These are phyloP conservation scores for Knufia petricola DNA, from an alignment of 2,329 filamentous ascomycete genomes.

Conservation along the genomic window DNA sequence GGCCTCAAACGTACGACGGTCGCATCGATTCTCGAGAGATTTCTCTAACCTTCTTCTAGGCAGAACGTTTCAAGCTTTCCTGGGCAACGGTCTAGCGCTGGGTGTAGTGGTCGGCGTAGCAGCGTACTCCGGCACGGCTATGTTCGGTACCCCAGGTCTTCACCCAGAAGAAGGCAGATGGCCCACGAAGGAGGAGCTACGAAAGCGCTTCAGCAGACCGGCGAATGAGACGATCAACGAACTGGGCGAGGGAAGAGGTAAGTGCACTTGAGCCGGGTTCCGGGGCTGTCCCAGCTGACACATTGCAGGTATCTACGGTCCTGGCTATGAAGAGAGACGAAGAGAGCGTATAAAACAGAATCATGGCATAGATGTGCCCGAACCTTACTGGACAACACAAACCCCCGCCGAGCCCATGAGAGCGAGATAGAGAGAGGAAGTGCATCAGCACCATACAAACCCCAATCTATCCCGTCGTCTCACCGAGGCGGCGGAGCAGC, in stretches of 20 bases:
- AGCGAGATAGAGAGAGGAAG: constrained; percentile 23
- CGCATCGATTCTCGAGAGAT: background rate
- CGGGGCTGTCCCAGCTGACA: constrained; percentile 12
- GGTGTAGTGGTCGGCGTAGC: constrained; percentile 53
- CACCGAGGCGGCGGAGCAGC: no score
- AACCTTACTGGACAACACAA: constrained; percentile 35
- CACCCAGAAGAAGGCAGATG: constrained; percentile 56
- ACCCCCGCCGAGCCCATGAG: background rate
- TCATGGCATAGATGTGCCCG: constrained; percentile 76
- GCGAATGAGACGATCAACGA: constrained; percentile 70
- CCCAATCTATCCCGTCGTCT: no score
- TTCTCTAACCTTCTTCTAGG: constrained; percentile 31
- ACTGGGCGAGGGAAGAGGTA: constrained; percentile 81
- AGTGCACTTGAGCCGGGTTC: constrained; percentile 22
- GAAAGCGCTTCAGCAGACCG: constrained; percentile 64
- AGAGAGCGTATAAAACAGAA: constrained; percentile 71
- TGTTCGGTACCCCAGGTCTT: constrained; percentile 40
- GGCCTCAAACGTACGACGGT: constrained; percentile 57
- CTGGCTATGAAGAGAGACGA: constrained; percentile 77
- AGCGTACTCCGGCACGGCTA: constrained; percentile 56
- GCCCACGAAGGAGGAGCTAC: constrained; percentile 62
- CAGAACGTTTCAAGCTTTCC: constrained; percentile 57
- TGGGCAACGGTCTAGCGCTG: constrained; percentile 57
- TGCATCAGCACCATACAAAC: background rate
- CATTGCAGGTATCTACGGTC: constrained; percentile 60